Evolutionary conservation across 1,284 basidiomycete genomes (phyloP).

Genomic region (Rhodotorula sp.): DNA sequence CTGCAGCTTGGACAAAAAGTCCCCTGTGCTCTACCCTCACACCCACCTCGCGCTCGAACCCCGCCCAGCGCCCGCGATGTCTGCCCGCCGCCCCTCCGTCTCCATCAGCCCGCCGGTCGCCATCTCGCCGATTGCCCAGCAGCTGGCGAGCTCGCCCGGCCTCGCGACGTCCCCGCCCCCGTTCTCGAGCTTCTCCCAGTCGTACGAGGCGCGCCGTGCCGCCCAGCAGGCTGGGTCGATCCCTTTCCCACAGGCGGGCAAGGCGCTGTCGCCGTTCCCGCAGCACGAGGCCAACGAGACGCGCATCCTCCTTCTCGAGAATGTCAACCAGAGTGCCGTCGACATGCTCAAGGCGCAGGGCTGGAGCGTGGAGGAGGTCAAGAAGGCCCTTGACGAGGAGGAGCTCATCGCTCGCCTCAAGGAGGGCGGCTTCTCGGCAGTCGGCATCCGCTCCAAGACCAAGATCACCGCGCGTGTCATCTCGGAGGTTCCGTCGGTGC

Average conservation of each 20-base stretch:
- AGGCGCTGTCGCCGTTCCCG: conserved; percentile 38
- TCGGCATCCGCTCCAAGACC: conserved; percentile 97
- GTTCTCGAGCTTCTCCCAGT: conserved; percentile 16
- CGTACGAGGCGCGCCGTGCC: conserved; percentile 10
- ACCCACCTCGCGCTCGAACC: neutral
- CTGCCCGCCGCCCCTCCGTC: conserved; percentile 11
- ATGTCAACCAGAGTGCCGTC: conserved; percentile 91
- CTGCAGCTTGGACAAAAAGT: neutral
- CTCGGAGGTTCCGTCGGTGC: conserved; percentile 76
- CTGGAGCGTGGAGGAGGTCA: conserved; percentile 88
- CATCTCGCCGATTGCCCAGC: neutral
- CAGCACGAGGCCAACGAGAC: conserved; percentile 17
- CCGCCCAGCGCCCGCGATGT: neutral
- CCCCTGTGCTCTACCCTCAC: neutral
- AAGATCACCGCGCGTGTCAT: conserved; percentile 90
- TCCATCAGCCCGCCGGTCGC: conserved; percentile 1
- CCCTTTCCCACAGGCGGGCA: conserved; percentile 31
- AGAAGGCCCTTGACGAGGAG: conserved; percentile 84
- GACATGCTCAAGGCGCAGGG: conserved; percentile 77
- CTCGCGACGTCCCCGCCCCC: conserved; percentile 17
- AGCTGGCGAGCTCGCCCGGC: conserved; percentile 4
- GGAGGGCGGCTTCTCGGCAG: conserved; percentile 85
- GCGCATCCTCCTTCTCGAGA: conserved; percentile 82
- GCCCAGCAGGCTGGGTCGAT: neutral
- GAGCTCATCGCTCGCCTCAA: conserved; percentile 75